Percentiles rank a stretch among this genome's conserved stretches.
Evolutionary conservation across 2,329 filamentous ascomycete genomes (phyloP).

Genomic region (Alternaria infectoria): DNA sequence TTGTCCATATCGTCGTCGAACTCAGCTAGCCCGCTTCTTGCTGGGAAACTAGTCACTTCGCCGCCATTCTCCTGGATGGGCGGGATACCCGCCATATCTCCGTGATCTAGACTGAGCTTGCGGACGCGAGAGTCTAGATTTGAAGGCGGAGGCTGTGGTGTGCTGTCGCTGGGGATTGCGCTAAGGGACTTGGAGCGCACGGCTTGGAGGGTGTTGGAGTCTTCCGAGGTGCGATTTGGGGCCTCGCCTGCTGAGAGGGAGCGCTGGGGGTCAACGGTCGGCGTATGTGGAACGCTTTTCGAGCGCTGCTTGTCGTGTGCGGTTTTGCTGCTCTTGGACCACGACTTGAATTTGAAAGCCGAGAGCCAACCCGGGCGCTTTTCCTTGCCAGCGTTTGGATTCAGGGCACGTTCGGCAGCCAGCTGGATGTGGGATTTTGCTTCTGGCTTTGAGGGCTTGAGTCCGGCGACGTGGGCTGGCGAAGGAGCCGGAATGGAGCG

Average conservation of each 20-base stretch:
- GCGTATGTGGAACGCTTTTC: constrained; percentile 24
- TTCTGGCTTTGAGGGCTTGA: neutral
- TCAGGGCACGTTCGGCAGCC: constrained; percentile 25
- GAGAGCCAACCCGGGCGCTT: constrained; percentile 40
- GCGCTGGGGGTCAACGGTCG: constrained; percentile 30
- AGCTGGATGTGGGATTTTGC: constrained; percentile 32
- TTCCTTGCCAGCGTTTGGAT: constrained; percentile 28
- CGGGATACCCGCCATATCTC: constrained; percentile 4
- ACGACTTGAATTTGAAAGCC: constrained; percentile 39
- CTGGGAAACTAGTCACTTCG: constrained; percentile 10
- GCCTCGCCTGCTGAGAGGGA: constrained; percentile 34
- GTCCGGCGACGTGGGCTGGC: neutral
- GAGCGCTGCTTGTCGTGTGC: constrained; percentile 24
- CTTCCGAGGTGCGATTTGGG: constrained; percentile 14
- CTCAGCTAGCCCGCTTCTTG: neutral
- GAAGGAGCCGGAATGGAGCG: constrained; percentile 12
- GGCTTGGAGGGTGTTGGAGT: constrained; percentile 28
- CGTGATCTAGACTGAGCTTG: constrained; percentile 18
- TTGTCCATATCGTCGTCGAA: constrained; percentile 18
- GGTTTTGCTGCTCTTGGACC: constrained; percentile 31
- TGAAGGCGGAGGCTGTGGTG: constrained; percentile 16
- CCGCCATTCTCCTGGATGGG: constrained; percentile 17
- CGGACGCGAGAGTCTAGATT: constrained; percentile 35
- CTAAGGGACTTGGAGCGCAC: constrained; percentile 45
- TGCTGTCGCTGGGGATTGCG: constrained; percentile 30